Evolutionary conservation across 768 basidiomycete species (phyloP).

Genomic region (Tubosaeta brunneosetosa): DNA sequence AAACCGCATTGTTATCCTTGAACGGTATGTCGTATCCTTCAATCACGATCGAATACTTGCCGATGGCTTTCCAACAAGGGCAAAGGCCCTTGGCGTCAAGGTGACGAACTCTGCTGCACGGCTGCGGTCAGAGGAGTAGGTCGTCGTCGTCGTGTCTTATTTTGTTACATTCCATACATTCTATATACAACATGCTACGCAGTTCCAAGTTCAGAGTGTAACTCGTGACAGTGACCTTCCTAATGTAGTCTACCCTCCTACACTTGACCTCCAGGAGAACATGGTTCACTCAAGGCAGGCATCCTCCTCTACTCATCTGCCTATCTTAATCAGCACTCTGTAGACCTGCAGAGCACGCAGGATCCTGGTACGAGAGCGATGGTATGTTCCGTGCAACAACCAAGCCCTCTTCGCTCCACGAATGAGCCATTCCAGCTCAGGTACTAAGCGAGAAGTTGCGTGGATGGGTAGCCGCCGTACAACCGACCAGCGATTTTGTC

Average conservation of each 20-base stretch:
- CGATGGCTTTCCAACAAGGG: conserved; percentile 40
- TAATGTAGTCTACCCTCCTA: conserved; percentile 22
- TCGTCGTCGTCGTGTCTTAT: conserved; percentile 35
- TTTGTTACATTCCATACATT: conserved; percentile 40
- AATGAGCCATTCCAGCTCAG: conserved; percentile 38
- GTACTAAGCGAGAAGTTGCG: conserved; percentile 59
- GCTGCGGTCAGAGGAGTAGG: conserved; percentile 90
- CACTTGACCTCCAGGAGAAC: conserved; percentile 10
- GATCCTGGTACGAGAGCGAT: conserved; percentile 81
- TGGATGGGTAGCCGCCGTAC: conserved; percentile 58
- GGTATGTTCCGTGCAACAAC: conserved; percentile 37
- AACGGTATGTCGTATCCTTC: conserved; percentile 51
- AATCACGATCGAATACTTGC: not conserved
- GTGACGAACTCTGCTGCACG: conserved; percentile 91
- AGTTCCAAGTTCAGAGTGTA: not conserved
- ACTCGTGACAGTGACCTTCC: conserved; percentile 10
- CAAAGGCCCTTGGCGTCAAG: conserved; percentile 84
- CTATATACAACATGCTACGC: conserved; percentile 6
- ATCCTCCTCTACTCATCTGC: not conserved
- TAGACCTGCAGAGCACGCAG: conserved; percentile 78
- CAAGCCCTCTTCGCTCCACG: conserved; percentile 13
- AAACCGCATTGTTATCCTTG: conserved; percentile 87
- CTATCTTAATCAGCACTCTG: not conserved
- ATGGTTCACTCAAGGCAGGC: conserved; percentile 29
- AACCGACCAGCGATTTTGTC: conserved; percentile 42